Evolutionary conservation across 2,329 filamentous ascomycete species (phyloP), one percentile per base, ranked within the genome.

Genomic region (Botrytis fragariae): DNA sequence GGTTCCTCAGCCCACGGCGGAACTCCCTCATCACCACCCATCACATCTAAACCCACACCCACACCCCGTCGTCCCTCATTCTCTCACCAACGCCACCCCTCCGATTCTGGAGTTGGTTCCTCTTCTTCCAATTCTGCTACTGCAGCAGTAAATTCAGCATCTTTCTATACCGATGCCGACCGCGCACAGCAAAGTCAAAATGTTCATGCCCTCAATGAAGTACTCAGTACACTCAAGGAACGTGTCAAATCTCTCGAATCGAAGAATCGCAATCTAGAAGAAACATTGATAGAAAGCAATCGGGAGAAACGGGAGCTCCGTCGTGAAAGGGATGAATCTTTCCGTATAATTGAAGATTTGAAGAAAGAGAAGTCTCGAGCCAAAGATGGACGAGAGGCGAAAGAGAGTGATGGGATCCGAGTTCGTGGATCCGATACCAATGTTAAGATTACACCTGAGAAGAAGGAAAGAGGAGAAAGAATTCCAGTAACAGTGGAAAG

Each of bases 221-320:
- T 22, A 20, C 12, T 72, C 51, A 37, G 48, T 22, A 62, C 59
- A 29, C 59, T 71, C 29, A 72, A 72, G 37, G 71, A 72, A 29
- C 70, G 61, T 16, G 61, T 72, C 10, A 37, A 67, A 45, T 35
- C 25, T 6, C 70, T 72, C 14, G 71, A 72, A 25, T 18, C 12
- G 1, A n/a, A 68, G 2, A 72, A 72, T 8, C 7, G 75, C 71
- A 1, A 61, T 64, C 70, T 70, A 51, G 44, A 73, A 72, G 51
- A 37, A 37, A 4, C 73, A 57, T 29, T 74, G 75, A 8, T 65
- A 65, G 44, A 72, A 14, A 45, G 62, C 6, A 72, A 59, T 29
- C 69, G 48, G 16, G 72, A 67, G 45, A 60, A 63, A 69, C 70
- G 70, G 3, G 62, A 68, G 42, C 37, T 75, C 20, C 48, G 60